Evolutionary conservation across 768 basidiomycete genomes (phyloP), one percentile per base, ranked within the genome.

Genomic region (Crucibulum laeve): DNA sequence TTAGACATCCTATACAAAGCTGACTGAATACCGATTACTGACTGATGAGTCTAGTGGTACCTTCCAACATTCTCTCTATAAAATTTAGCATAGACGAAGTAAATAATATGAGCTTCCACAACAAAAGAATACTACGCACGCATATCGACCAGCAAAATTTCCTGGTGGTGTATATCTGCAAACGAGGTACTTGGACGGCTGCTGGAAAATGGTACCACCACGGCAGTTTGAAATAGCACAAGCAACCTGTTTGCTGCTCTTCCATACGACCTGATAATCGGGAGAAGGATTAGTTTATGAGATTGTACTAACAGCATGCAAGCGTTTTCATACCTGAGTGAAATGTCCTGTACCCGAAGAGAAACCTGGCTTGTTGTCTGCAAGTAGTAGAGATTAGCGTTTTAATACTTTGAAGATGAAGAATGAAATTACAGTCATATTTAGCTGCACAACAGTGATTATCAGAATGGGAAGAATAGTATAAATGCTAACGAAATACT

Each of bases 181-280:
- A 5, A 59, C 57, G 6, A 58, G 24, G 34, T 50, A 56, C 23
- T 51, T 45, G 22, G 55, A 54, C 5, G 55, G 21, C 23, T 48
- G 43, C 5, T 40, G 19, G 48, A 54, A 56, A 23, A 56, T 54
- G 11, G 58, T 54, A 8, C 51, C 47, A 5, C 42, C 64, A 33
- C 47, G 56, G 54, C 77, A 78, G 13, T 45, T 51, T 23, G 61
- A 52, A n/a, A 65, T 53, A 6, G 71, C 74, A 44, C 76, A 77
- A 5, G 74, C 75, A 25, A 77, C 64, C 25, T 72, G 58, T 3
- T 66, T 70, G 21, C 66, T 65, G 19, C 56, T 55, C 56, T 77
- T 78, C 77, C 77, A 79, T 4, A 79, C 77, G 4, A 76, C 64
- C 54, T 77, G 35, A n/a, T 67, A 17, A 17, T 25, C 15, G 17